Evolutionary conservation across 306 rosid species (phyloP).

Genomic region (Acacia acuminata): DNA sequence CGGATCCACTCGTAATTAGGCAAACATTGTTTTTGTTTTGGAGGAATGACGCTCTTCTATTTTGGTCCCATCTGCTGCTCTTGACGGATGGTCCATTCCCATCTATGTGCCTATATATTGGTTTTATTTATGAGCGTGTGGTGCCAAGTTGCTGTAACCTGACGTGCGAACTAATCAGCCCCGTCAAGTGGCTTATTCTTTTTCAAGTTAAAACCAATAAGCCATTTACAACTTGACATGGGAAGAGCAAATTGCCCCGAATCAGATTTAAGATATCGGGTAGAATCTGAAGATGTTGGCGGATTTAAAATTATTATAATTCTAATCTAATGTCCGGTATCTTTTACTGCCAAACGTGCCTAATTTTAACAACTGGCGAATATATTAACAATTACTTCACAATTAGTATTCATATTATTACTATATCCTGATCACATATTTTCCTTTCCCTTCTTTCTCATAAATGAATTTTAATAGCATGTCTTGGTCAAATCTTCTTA

Average conservation of each 20-base stretch:
- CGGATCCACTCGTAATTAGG: slow-evolving; percentile 7
- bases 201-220: neutral
- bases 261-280: neutral
- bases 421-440: neutral
- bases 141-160: slow-evolving; percentile 27
- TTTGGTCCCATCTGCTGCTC: slow-evolving; percentile 7
- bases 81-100: slow-evolving; percentile 14
- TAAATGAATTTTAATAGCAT: slow-evolving; percentile 12
- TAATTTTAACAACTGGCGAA: slow-evolving; percentile 8
- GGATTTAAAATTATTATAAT: neutral
- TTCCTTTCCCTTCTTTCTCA: neutral
- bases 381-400: neutral
- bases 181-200: slow-evolving; percentile 14
- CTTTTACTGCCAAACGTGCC: neutral
- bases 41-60: slow-evolving; percentile 13
- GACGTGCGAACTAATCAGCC: slow-evolving; percentile 26
- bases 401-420: neutral
- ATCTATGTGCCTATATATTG: neutral
- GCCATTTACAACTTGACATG: neutral
- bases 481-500: slow-evolving; percentile 39
- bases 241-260: neutral
- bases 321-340: neutral
- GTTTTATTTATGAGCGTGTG: slow-evolving; percentile 20
- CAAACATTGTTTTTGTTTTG: slow-evolving; percentile 3
- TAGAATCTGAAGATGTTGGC: neutral